Evolutionary conservation across 192 early-diverging fungal genomes (phyloP), one percentile per base, ranked within the genome.

Genomic region (Backusella liffmaniae): DNA sequence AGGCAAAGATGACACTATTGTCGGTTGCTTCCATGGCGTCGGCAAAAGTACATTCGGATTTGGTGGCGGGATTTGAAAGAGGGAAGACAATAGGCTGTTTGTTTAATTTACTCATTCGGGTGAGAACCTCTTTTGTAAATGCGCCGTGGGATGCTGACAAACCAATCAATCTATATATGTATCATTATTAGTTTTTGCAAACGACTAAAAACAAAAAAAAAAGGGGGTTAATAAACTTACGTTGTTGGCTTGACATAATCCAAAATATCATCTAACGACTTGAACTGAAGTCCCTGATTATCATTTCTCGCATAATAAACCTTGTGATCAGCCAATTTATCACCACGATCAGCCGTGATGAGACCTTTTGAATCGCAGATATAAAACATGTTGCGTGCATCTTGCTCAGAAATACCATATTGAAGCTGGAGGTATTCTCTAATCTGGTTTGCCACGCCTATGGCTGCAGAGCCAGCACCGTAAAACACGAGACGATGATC

Each of bases 11-110:
- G n/a, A 96, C 96, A 67, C 88, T 84, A 79, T 96, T 93, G 73
- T 95, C 81, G 23, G 97, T 95, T 79, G 81, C 79, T 56, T 82
- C 80, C 95, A 99, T 95, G 70, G 97, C 96, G 71, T 93, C 84
- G 84, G 94, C 96, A 76, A 94, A 99, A 4, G 93, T 94, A 86
- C 97, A 99, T 86, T 99, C 97, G 74, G 95, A 93, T 84, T 96
- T 95, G 73, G 88, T 89, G 65, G 86, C 77, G 29, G 95, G 96
- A 77, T 97, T 98, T 15, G 94, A 96, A 76, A 95, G 87, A 8
- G 96, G 96, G 84, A 97, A 96, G 67, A 97, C 90, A 77, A 97
- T 94, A 8, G 96, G 96, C 5, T 88, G 86, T 23, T 90, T 77
- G 81, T 95, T 96, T 26, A 95, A 70, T 66, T 88, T 77, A 72